Evolutionary conservation across 345 rosid species (phyloP).

Genomic region (Pelargonium nanum): DNA sequence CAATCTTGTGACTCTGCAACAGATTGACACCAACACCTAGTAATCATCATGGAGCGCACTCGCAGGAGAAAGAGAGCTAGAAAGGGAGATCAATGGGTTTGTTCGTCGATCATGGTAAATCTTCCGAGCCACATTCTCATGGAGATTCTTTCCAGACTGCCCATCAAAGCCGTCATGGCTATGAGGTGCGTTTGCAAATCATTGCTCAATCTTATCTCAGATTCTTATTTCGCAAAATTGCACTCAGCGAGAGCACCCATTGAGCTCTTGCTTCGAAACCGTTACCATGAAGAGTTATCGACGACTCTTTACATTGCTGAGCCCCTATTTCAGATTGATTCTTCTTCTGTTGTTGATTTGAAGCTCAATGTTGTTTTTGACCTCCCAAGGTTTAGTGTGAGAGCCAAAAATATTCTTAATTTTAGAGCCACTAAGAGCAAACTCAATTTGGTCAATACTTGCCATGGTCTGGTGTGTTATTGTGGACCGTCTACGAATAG

Average conservation of each 20-base stretch:
- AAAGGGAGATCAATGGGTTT: neutral
- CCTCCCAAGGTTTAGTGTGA: neutral
- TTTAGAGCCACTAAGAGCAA: neutral
- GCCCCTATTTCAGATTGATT: neutral
- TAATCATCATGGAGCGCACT: too few species aligned
- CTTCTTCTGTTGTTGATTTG: neutral
- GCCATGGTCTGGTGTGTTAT: neutral
- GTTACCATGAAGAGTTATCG: neutral
- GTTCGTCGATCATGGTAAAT: neutral
- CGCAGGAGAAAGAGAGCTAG: neutral
- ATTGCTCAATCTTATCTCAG: neutral
- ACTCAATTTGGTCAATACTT: neutral
- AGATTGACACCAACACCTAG: too few species aligned
- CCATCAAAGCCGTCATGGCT: neutral
- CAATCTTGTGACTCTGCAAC: too few species aligned
- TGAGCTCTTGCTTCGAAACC: neutral
- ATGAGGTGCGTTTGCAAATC: neutral
- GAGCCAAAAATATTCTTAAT: neutral
- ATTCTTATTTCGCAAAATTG: neutral
- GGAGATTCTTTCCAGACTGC: neutral
- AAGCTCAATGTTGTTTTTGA: neutral
- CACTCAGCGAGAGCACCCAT: neutral
- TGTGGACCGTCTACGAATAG: neutral
- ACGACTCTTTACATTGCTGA: neutral
- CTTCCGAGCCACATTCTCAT: neutral